Conservation (phyloP, 2,329 filamentous ascomycete species). For the Ceratocystis eucalypticola region DNA sequence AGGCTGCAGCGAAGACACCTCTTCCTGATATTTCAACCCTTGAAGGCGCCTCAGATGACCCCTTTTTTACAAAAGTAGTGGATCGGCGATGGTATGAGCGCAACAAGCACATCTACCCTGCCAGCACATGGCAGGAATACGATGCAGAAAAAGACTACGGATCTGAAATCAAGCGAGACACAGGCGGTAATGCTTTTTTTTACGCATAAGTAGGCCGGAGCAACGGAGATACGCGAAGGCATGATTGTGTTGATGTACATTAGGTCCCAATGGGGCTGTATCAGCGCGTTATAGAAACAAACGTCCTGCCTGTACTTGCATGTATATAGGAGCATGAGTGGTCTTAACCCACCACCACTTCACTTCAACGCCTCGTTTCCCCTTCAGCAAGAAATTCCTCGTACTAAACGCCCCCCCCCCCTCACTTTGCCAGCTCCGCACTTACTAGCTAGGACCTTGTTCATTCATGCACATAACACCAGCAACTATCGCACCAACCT, state of each 20-base stretch:
- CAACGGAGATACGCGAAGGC: neutral
- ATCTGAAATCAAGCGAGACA: conserved; percentile 64
- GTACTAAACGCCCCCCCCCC: no score
- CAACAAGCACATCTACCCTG: conserved; percentile 97
- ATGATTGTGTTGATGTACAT: neutral
- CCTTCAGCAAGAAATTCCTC: no score
- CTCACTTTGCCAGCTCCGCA: no score
- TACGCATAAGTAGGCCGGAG: conserved; percentile 37
- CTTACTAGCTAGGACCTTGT: no score
- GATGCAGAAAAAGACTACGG: conserved; percentile 80
- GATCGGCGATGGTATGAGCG: conserved; percentile 93
- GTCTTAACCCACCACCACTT: no score
- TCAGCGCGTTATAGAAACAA: neutral
- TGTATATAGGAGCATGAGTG: no score
- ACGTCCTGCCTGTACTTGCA: no score
- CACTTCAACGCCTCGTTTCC: no score
- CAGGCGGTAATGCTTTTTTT: conserved; percentile 87
- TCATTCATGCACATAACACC: no score
- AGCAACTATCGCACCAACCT: no score
- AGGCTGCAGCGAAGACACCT: conserved; percentile 28
- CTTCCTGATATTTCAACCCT: conserved; percentile 40
- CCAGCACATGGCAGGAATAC: conserved; percentile 90
- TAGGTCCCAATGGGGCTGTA: neutral
- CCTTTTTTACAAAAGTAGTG: conserved; percentile 78
- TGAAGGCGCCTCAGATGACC: conserved; percentile 68